phyloP scores from a whole-genome alignment of 75 land plant genomes.

The Sequoiadendron giganteum region DNA sequence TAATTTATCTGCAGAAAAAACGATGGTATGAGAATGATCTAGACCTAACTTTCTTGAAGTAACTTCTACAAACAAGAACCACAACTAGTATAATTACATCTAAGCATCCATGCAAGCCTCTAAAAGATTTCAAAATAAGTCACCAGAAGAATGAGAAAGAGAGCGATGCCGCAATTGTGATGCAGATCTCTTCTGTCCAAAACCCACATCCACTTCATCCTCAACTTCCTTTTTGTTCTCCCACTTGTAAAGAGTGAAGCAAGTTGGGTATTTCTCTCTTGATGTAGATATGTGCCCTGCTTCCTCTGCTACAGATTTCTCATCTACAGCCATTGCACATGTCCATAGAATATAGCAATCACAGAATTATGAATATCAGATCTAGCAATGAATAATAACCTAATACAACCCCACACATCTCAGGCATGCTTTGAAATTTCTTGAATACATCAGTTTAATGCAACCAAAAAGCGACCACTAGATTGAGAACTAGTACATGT shows the following conservation, averaged over 20 bases:
- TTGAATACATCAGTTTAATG: neutral
- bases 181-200: slow-evolving; percentile 2
- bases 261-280: neutral
- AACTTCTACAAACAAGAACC: slow-evolving; percentile 2
- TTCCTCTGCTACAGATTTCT: neutral
- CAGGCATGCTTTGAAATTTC: neutral
- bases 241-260: slow-evolving; percentile 10
- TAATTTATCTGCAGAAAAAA: slow-evolving; percentile 2
- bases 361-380: neutral
- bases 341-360: neutral
- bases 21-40: neutral
- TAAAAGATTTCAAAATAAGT: neutral
- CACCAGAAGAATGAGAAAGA: slow-evolving; percentile 22
- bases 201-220: neutral
- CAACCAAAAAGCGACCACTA: neutral
- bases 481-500: slow-evolving; percentile 9
- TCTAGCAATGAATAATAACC: neutral
- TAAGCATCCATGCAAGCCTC: neutral
- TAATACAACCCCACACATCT: neutral
- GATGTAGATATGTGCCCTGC: slow-evolving; percentile 2
- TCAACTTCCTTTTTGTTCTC: neutral
- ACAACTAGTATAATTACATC: neutral
- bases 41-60: neutral
- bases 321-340: neutral
- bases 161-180: slow-evolving; percentile 27